Base-by-base conservation (phyloP, 2,329 filamentous ascomycete genomes). In the Ophiocordyceps camponoti-rufipedis region DNA sequence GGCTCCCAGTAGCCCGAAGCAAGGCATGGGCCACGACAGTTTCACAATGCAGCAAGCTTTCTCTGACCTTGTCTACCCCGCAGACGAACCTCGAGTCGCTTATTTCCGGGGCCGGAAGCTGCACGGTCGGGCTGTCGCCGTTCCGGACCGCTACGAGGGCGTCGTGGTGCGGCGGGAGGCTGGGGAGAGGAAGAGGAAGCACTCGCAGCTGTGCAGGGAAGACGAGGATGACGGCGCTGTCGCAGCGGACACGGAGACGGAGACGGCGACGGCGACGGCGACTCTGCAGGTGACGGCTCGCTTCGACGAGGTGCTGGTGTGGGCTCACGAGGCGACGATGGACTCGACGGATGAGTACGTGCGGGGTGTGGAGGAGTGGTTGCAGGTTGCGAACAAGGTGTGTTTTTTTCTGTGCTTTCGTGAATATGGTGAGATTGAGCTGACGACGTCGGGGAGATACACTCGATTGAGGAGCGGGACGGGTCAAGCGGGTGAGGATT, bases 41-140 rank as follows among this genome's bases (percentile, higher is more conserved):
- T 39, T n/a, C 33, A 23, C 18, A 19, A 6, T 31, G 12, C 29
- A 31, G 9, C 29, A 31, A 9, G 12, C 8, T 12, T 31, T 9
- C 29, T 31, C 29, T 31, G 29, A 31, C 29, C 29, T 31, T 31
- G 29, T 31, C 29, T 12, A 9, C 9, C 29, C 8, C 29, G 0
- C 41, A 79, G 75, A 74, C 55, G 65, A 64, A 10, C 67, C 62
- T 2, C 67, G 66, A 38, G 73, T 70, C 2, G 69, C 79, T 4
- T 82, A 88, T 56, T 82, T 93, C 51, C 80, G 88, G 49, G 88
- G 88, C 32, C 77, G 86, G 43, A 88, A 83, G 57, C 70, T 95
- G 1, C 70, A 77, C 42, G 86, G 84, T 40, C 80, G 75, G 49
- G 56, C 66, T 1, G 61, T 91, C 3, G 66, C 68, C 4, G 59